Conservation (phyloP, 2,329 filamentous ascomycete genomes). For the Aspergillus sp. region DNA sequence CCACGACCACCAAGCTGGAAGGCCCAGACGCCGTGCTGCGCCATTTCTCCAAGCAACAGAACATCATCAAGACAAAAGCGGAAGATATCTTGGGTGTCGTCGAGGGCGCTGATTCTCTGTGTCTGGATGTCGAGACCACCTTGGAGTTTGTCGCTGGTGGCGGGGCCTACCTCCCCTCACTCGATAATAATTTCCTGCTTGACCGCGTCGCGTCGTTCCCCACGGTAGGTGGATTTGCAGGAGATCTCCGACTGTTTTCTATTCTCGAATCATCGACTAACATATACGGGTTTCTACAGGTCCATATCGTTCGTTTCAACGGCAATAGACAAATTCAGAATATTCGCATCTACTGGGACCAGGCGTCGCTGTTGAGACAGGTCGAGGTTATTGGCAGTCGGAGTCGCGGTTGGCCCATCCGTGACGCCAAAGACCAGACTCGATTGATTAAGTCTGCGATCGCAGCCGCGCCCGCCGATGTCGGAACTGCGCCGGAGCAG, state of each 20-base stretch:
- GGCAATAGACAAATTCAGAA: conserved; percentile 67
- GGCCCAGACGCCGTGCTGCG: conserved; percentile 70
- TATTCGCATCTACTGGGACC: conserved; percentile 90
- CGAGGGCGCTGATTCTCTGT: conserved; percentile 61
- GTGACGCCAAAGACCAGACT: conserved; percentile 75
- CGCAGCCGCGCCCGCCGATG: conserved; percentile 14
- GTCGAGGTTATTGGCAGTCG: conserved; percentile 86
- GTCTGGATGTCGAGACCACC: conserved; percentile 70
- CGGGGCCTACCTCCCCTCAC: conserved; percentile 74
- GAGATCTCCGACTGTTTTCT: background rate
- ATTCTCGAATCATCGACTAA: conserved; percentile 2
- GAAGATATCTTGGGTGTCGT: conserved; percentile 67
- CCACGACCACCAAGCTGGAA: conserved; percentile 67
- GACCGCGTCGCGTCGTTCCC: conserved; percentile 72
- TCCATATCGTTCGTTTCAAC: conserved; percentile 84
- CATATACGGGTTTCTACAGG: conserved; percentile 41
- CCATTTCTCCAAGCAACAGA: conserved; percentile 64
- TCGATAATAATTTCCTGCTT: conserved; percentile 90
- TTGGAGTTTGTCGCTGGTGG: conserved; percentile 75
- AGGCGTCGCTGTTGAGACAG: conserved; percentile 84
- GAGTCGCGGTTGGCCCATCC: conserved; percentile 90
- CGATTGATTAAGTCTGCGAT: conserved; percentile 58
- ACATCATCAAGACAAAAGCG: conserved; percentile 72
- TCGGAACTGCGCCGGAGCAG: conserved; percentile 9
- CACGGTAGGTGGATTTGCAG: conserved; percentile 55